Evolutionary conservation across 2,329 filamentous ascomycete genomes (phyloP).

Genomic region (Fusarium sp.): DNA sequence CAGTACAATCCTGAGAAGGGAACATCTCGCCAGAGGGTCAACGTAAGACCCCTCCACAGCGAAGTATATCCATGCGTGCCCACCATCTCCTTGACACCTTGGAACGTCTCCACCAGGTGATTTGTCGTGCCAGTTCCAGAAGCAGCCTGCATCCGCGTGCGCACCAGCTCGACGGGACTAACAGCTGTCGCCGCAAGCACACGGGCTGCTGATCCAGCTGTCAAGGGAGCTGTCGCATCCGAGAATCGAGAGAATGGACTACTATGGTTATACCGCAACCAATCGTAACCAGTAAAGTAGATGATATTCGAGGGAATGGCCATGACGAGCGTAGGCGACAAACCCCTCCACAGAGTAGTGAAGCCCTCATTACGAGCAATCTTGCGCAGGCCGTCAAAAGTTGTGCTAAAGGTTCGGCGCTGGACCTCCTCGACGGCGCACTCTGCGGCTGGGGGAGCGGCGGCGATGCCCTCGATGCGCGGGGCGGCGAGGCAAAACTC

Average conservation of each 20-base stretch:
- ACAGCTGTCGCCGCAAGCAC: constrained; percentile 84
- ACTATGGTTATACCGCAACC: constrained; percentile 78
- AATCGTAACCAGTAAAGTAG: constrained; percentile 98
- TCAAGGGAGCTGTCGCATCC: constrained; percentile 81
- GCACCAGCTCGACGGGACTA: constrained; percentile 92
- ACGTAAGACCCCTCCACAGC: constrained; percentile 87
- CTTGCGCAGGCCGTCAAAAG: constrained; percentile 90
- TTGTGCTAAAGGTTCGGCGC: constrained; percentile 86
- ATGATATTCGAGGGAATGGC: constrained; percentile 95
- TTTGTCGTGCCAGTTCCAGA: constrained; percentile 66
- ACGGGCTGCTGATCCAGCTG: constrained; percentile 82
- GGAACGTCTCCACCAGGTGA: constrained; percentile 82
- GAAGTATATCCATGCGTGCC: constrained; percentile 78
- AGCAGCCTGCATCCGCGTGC: constrained; percentile 89
- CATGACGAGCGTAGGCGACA: constrained; percentile 96
- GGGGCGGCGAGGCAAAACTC: constrained; percentile 82
- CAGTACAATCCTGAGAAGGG: constrained; percentile 98
- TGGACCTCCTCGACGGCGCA: constrained; percentile 92
- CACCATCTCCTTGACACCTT: constrained; percentile 83
- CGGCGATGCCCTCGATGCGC: constrained; percentile 58
- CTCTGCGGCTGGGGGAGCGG: constrained; percentile 64
- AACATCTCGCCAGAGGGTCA: constrained; percentile 96
- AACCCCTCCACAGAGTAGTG: constrained; percentile 87
- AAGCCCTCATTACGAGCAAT: constrained; percentile 94
- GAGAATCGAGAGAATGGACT: constrained; percentile 76